phyloP scores from a whole-genome alignment of 2,329 filamentous ascomycete genomes.

The Claviceps sp. region DNA sequence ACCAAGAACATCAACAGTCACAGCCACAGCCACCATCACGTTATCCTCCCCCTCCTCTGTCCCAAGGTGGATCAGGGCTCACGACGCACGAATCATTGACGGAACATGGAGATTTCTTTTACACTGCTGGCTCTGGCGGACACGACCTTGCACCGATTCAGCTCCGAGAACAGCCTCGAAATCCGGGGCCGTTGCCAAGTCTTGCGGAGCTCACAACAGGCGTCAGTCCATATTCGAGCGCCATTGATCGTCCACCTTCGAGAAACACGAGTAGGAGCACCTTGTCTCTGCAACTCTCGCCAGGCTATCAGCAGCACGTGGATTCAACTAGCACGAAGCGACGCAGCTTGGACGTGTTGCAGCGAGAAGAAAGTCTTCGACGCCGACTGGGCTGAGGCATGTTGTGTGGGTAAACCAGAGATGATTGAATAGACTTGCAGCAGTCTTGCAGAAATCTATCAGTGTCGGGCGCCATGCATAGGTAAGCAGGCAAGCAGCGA shows the following conservation, averaged over 20 bases:
- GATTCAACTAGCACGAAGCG: constrained; percentile 36
- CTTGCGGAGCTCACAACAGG: constrained; percentile 52
- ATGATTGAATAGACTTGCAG: no score
- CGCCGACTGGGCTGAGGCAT: constrained; percentile 15
- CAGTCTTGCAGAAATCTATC: no score
- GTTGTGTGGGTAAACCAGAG: not conserved
- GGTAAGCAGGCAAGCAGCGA: not conserved
- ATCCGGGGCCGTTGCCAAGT: constrained; percentile 40
- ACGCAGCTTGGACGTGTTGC: constrained; percentile 32
- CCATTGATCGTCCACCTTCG: constrained; percentile 22
- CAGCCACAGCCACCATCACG: constrained; percentile 17
- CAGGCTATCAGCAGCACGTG: constrained; percentile 18
- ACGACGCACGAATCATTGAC: constrained; percentile 14
- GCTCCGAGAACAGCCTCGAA: constrained; percentile 23
- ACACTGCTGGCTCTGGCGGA: constrained; percentile 24
- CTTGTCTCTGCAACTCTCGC: constrained; percentile 21
- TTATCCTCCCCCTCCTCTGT: constrained; percentile 19
- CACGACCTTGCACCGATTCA: constrained; percentile 42
- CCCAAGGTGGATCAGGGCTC: constrained; percentile 10
- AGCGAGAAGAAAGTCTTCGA: constrained; percentile 32
- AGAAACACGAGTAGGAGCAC: constrained; percentile 10
- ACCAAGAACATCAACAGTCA: not conserved
- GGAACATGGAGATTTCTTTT: constrained; percentile 17
- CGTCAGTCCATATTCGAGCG: constrained; percentile 46
- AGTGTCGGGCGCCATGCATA: not conserved